Conservation (phyloP, 352 stramenopile genomes). For the Phytophthora uliginosa region DNA sequence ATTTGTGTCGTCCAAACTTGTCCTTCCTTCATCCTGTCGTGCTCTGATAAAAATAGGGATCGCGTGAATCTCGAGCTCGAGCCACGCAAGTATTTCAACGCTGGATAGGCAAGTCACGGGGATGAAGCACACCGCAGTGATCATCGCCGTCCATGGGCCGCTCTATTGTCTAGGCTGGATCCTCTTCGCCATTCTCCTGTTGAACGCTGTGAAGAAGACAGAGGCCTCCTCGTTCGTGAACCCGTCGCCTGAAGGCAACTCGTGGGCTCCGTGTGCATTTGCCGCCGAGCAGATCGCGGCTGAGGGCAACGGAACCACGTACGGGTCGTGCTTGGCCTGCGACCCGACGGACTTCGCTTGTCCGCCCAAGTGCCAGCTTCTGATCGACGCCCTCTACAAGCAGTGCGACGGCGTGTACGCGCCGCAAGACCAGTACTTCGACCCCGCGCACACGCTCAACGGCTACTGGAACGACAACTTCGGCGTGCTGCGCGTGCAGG, state of each 20-base stretch:
- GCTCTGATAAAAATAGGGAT: constrained; percentile 29
- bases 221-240: constrained; percentile 52
- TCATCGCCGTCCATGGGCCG: constrained; percentile 14
- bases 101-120: constrained; percentile 1
- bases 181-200: constrained; percentile 26
- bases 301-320: constrained; percentile 71
- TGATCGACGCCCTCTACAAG: constrained; percentile 77
- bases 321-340: constrained; percentile 74
- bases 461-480: constrained; percentile 80
- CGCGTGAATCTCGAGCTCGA: neutral
- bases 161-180: constrained; percentile 24
- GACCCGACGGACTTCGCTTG: constrained; percentile 61
- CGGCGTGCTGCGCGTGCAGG: constrained; percentile 55
- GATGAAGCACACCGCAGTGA: constrained; percentile 25
- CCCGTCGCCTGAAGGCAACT: constrained; percentile 63
- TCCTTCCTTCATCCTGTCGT: neutral
- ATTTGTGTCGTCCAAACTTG: constrained; percentile 12
- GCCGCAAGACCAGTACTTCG: constrained; percentile 71
- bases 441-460: constrained; percentile 58
- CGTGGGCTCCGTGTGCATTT: constrained; percentile 69
- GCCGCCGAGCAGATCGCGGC: constrained; percentile 55
- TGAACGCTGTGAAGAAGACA: constrained; percentile 22
- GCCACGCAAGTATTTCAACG: neutral
- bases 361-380: constrained; percentile 73
- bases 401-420: constrained; percentile 73